Evolutionary conservation across 169 alveolate genomes (phyloP).

Genomic region (Eimeria necatrix): DNA sequence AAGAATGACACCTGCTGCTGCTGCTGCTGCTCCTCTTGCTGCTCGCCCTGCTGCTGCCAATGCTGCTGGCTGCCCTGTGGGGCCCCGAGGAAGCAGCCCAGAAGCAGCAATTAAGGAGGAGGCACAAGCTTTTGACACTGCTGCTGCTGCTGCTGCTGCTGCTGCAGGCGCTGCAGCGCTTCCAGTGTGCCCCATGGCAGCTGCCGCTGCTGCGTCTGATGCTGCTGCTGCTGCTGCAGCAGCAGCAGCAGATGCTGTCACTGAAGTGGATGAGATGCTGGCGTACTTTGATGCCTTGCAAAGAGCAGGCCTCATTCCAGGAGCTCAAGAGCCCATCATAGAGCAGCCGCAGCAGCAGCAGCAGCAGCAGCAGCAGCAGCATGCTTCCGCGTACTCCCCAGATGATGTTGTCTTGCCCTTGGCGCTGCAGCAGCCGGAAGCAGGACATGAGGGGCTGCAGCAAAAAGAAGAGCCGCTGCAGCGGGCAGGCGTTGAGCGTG

Average conservation of each 20-base stretch:
- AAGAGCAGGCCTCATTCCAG: background rate
- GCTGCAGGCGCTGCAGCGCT: background rate
- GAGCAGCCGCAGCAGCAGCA: slow-evolving; percentile 1
- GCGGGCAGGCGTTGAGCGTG: background rate
- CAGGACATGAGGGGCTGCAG: background rate
- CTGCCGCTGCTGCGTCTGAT: background rate
- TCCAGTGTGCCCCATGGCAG: background rate
- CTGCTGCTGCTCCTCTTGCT: no score
- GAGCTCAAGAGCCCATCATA: background rate
- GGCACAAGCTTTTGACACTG: background rate
- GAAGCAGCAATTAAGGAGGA: background rate
- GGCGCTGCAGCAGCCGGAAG: background rate
- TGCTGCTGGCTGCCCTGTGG: background rate
- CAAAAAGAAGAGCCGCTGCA: background rate
- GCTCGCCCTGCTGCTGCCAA: background rate
- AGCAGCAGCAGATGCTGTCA: slow-evolving; percentile 7
- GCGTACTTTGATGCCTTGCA: slow-evolving; percentile 49
- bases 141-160: slow-evolving; percentile 4
- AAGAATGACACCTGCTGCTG: no score
- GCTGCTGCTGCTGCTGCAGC: background rate
- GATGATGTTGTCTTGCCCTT: background rate
- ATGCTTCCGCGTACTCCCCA: background rate
- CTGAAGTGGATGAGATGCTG: slow-evolving; percentile 58
- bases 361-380: slow-evolving; percentile 52
- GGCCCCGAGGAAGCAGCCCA: background rate